Base-by-base conservation (phyloP, 1,139 yeast species). In the Suhomyces bolitotheri region DNA sequence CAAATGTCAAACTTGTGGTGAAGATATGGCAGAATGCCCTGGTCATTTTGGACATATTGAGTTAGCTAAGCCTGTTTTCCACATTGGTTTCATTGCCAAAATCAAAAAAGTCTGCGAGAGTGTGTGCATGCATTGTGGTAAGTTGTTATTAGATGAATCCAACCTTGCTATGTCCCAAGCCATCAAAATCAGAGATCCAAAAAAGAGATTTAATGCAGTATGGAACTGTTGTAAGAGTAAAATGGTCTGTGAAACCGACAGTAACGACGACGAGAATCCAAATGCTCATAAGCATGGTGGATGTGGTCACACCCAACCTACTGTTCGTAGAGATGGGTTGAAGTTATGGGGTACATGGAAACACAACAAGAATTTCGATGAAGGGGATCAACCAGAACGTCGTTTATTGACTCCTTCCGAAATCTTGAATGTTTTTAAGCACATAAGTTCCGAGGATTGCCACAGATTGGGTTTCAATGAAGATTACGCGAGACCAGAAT, bases 31-130 rank as follows among this genome's bases (percentile, higher is more conserved):
- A 41, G 98, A 92, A 60, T 94, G 99, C 65, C 97, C 97, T 1
- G 99, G 99, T 41, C 99, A 94, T 69, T 94, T 94, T 66, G 99
- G 99, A 49, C 98, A 94, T 59, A 94, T 94, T 43, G 98, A 94
- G 60, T 75, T 94, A 47, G 97, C 98, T 23, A 92, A 90, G 60
- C 98, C 99, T 8, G 98, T 94, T 21, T 92, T 94, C 64, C 98
- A 94, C 64, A 88, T 94, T 60, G 98, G 96, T 29, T 92, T 88
- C 62, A 81, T 92, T 53, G 80, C 95, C 36, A 90, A 88, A 59
- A 90, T 94, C 56, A 94, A 92, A 58, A 94, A 94, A 62, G 88
- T 88, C 26, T 85, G 96, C 62, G 98, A 94, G 62, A 85, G 94
- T 64, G 92, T 92, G 27, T 94, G 99, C 71, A 89, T 90, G 87